phyloP scores from a whole-genome alignment of 108 stramenopile species.

The Mayamaea pseudoterrestris region DNA sequence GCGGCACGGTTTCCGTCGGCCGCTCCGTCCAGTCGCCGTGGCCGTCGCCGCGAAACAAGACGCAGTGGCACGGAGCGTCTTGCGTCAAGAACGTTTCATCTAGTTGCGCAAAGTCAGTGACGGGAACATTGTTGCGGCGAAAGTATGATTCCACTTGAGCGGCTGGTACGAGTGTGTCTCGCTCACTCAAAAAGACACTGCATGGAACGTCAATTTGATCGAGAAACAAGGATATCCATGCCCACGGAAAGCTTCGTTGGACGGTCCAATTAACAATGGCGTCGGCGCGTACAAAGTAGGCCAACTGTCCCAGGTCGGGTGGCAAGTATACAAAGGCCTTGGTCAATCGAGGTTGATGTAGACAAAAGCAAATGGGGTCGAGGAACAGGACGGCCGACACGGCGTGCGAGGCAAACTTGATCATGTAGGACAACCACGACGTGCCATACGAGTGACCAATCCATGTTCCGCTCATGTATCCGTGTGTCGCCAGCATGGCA shows the following conservation, averaged over 20 bases:
- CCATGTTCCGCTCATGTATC: slow-evolving; percentile 51
- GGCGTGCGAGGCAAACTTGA: slow-evolving; percentile 58
- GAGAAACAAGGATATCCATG: slow-evolving; percentile 59
- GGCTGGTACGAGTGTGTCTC: slow-evolving; percentile 70
- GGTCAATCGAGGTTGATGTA: slow-evolving; percentile 59
- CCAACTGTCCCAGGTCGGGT: slow-evolving; percentile 62
- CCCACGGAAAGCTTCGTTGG: slow-evolving; percentile 77
- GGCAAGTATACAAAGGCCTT: slow-evolving; percentile 70
- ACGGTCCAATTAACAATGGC: slow-evolving; percentile 76
- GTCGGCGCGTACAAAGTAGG: slow-evolving; percentile 71
- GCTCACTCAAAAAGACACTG: slow-evolving; percentile 57
- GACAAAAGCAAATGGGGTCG: slow-evolving; percentile 81
- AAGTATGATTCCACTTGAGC: slow-evolving; percentile 53
- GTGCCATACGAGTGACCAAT: slow-evolving; percentile 80
- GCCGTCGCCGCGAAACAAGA: slow-evolving; percentile 37
- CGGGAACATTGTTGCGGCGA: slow-evolving; percentile 35
- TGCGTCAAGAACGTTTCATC: slow-evolving; percentile 23
- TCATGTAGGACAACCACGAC: slow-evolving; percentile 68
- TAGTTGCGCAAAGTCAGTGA: slow-evolving; percentile 25
- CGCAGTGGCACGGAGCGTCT: slow-evolving; percentile 8
- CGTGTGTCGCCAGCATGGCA: slow-evolving; percentile 70
- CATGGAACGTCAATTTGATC: slow-evolving; percentile 68
- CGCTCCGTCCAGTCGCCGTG: slow-evolving; percentile 57
- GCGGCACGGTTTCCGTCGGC: slow-evolving; percentile 4
- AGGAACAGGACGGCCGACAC: slow-evolving; percentile 68